Percentiles rank a stretch among this genome's conserved stretches.
phyloP scores from a whole-genome alignment of 176 grass and related monocot species.

The Cymbopogon citratus region DNA sequence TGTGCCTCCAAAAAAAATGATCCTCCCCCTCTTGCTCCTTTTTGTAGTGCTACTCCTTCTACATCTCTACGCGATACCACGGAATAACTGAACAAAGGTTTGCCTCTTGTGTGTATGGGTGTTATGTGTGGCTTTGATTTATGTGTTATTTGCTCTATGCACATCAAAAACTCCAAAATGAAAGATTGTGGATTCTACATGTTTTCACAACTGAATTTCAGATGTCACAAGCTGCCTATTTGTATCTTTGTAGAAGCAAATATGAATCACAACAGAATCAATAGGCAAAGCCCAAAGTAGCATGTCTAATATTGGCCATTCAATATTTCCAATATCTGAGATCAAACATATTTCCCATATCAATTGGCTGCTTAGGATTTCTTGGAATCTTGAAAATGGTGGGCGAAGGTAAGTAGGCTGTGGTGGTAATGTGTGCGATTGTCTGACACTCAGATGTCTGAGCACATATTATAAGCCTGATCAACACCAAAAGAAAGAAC shows the following conservation, averaged over 20 bases:
- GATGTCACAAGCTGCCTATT: not conserved
- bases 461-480: not conserved
- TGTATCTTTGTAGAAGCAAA: not conserved
- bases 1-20: not conserved
- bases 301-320: not conserved
- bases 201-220: not conserved
- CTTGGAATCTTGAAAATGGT: not conserved
- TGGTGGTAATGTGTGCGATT: not conserved
- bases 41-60: not conserved
- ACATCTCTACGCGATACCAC: not conserved
- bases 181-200: not conserved
- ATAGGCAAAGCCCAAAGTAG: not conserved
- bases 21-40: not conserved
- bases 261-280: not conserved
- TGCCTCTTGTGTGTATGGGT: not conserved
- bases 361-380: not conserved
- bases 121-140: not conserved
- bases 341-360: not conserved
- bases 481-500: not conserved
- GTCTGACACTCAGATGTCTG: not conserved
- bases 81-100: not conserved
- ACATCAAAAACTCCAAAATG: not conserved
- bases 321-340: not conserved
- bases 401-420: not conserved
- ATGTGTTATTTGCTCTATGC: not conserved